Conservation (phyloP, 768 basidiomycete species). For the Cubamyces lactineus region DNA sequence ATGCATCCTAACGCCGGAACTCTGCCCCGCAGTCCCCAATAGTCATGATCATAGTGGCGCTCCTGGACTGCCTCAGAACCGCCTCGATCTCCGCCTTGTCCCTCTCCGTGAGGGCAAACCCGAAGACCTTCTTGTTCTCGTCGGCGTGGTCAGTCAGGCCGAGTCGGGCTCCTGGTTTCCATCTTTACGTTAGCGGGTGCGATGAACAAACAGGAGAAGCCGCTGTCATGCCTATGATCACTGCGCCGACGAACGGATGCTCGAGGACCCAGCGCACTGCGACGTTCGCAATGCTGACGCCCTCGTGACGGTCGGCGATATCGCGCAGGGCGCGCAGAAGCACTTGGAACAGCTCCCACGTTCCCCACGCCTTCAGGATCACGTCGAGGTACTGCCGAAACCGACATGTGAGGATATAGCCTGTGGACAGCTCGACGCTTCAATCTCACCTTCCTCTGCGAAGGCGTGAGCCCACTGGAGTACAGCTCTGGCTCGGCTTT, state of each 20-base stretch:
- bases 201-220: not conserved
- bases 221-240: constrained; percentile 62
- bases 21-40: constrained; percentile 85
- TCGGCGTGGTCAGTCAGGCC: constrained; percentile 72
- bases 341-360: constrained; percentile 71
- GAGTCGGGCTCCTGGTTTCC: constrained; percentile 61
- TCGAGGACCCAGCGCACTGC: constrained; percentile 85
- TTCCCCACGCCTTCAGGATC: constrained; percentile 77
- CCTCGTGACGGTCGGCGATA: constrained; percentile 66
- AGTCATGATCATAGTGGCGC: constrained; percentile 58
- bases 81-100: constrained; percentile 64
- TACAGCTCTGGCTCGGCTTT: constrained; percentile 71
- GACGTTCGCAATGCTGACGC: constrained; percentile 70
- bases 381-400: constrained; percentile 74
- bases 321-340: constrained; percentile 57
- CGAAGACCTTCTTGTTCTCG: constrained; percentile 66
- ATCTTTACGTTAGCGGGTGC: not conserved
- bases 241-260: constrained; percentile 73
- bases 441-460: constrained; percentile 68
- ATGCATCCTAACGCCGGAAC: constrained; percentile 50
- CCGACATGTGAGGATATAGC: not conserved
- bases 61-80: constrained; percentile 59
- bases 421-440: not conserved
- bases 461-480: constrained; percentile 66
- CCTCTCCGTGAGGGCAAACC: constrained; percentile 53